Conservation (phyloP, 2,329 filamentous ascomycete species). For the Botryotinia calthae region DNA sequence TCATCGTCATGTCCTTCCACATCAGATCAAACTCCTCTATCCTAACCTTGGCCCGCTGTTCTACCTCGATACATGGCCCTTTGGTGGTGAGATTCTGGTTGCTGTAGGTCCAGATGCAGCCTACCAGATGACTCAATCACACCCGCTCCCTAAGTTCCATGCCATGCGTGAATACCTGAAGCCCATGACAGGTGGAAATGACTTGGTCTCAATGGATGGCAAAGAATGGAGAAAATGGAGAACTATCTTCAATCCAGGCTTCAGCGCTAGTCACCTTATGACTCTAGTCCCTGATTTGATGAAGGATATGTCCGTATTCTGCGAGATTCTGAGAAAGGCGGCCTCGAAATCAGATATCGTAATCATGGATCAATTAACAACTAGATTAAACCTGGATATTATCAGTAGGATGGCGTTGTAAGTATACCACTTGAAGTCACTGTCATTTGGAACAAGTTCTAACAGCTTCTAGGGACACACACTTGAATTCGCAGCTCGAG, state of each 20-base stretch:
- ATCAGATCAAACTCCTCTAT: not conserved
- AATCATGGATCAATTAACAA: not conserved
- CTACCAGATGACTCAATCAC: constrained; percentile 2
- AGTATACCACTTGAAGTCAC: not conserved
- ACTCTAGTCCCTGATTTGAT: constrained; percentile 3
- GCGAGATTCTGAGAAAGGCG: not conserved
- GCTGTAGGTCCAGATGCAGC: not conserved
- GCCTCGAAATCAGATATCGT: not conserved
- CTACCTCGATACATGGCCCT: not conserved
- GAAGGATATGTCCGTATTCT: not conserved
- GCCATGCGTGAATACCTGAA: not conserved
- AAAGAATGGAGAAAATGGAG: not conserved
- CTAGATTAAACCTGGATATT: not conserved
- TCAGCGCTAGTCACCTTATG: not conserved
- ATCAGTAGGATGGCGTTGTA: not conserved
- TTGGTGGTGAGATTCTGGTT: not conserved
- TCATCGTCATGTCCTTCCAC: not conserved
- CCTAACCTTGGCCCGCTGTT: constrained; percentile 1
- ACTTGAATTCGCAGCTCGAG: not conserved
- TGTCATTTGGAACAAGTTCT: not conserved
- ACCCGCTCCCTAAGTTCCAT: not conserved
- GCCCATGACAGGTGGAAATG: not conserved
- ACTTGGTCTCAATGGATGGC: constrained; percentile 4
- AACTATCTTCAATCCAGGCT: not conserved
- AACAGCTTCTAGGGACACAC: not conserved